Conservation (phyloP, 495 filamentous ascomycete genomes). For the Neurospora tetrasperma region DNA sequence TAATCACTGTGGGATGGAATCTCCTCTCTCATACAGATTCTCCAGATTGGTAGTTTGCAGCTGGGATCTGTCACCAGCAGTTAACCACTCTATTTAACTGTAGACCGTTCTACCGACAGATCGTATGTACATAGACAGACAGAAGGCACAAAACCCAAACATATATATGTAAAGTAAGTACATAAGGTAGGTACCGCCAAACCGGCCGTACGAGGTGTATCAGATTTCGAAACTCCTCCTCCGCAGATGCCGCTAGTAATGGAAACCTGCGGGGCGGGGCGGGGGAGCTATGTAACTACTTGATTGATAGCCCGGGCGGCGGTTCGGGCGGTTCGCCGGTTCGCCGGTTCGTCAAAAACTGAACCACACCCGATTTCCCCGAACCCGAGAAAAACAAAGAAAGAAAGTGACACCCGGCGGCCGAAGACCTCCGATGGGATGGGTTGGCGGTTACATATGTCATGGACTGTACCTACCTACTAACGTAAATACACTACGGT, state of each 20-base stretch:
- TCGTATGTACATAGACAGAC: too few species aligned
- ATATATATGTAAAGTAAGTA: too few species aligned
- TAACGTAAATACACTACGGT: too few species aligned
- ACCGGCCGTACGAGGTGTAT: background rate
- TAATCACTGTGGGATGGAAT: background rate
- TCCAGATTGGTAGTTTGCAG: background rate
- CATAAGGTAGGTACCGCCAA: background rate
- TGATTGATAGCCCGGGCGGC: background rate
- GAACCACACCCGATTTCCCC: background rate
- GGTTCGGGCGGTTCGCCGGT: background rate
- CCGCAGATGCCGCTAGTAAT: background rate
- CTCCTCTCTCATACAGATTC: background rate
- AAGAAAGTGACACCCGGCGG: background rate
- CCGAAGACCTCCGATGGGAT: background rate
- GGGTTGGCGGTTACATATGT: background rate
- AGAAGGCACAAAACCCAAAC: background rate
- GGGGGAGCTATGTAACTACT: too few species aligned
- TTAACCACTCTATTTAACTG: background rate
- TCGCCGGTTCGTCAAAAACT: background rate
- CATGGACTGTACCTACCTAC: background rate
- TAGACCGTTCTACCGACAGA: too few species aligned
- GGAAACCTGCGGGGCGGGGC: background rate
- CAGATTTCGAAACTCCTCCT: background rate
- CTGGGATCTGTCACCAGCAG: background rate
- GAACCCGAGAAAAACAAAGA: background rate